Base-by-base conservation (phyloP, 495 filamentous ascomycete species). In the Emericellopsis terricola region DNA sequence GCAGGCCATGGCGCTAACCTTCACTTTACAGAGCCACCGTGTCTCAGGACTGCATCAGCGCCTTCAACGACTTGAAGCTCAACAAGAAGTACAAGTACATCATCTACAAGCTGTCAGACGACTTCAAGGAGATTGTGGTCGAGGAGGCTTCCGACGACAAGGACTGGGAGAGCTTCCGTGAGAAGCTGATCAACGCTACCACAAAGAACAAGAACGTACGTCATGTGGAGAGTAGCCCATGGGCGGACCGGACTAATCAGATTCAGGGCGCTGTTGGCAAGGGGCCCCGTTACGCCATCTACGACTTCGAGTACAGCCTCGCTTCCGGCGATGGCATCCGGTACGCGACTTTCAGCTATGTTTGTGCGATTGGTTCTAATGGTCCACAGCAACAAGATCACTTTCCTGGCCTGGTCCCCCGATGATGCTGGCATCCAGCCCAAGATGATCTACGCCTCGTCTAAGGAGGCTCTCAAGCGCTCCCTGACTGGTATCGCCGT, bases 361-460 rank as follows among this genome's bases (percentile, higher is more conserved):
- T n/a, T n/a, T n/a, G n/a, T n/a, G n/a, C n/a, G n/a, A n/a, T n/a
- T 19, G 3, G 31, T 14, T 11, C 29, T 15, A 35, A 14, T 5
- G 36, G 8, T 4, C 4, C 27, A 18, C 46, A 87, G 87, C 59
- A 86, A 69, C 71, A 97, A 97, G 72, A 89, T 97, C 48, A 76
- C 81, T 44, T 93, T 96, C 65, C 81, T 94, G 50, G 69, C 78
- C 39, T 97, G 86, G 86, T 81, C 79, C 38, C 87, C 89, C 31
- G 75, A 78, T 65, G 72, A 85, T 50, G 76, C 83, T 40, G 62
- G 73, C 40, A 73, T 83, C 52, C 71, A 86, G 81, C 62, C 74
- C 51, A 81, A 83, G 60, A 96, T 94, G 91, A 70, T 93, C 45
- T 96, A 94, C 74, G 82, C 87, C 50, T 82, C 83, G 34, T 96